Conservation (phyloP, 2,329 filamentous ascomycete species). For the Sphaerostilbella broomeana region DNA sequence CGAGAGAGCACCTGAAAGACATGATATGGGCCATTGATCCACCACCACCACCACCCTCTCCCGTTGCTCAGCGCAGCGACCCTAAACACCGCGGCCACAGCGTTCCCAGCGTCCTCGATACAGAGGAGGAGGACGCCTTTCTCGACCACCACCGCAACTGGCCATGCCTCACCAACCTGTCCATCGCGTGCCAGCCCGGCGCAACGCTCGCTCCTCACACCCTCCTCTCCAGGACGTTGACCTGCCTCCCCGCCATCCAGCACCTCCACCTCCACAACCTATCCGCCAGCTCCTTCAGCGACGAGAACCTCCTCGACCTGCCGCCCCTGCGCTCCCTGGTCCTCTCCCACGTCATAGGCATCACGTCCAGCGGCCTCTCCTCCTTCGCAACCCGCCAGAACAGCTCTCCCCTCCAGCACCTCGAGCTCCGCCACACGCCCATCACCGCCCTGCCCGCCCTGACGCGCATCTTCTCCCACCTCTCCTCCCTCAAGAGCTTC, state of each 20-base stretch:
- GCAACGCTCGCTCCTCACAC: slow-evolving; percentile 47
- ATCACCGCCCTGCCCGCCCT: slow-evolving; percentile 51
- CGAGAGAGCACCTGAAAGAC: slow-evolving; percentile 47
- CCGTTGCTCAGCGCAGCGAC: slow-evolving; percentile 24
- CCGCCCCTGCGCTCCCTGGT: slow-evolving; percentile 50
- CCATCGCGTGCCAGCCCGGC: slow-evolving; percentile 52
- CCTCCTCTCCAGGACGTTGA: slow-evolving; percentile 45
- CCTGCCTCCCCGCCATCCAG: slow-evolving; percentile 46
- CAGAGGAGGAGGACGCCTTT: slow-evolving; percentile 37
- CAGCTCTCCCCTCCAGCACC: slow-evolving; percentile 38
- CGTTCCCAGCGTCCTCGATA: slow-evolving; percentile 25
- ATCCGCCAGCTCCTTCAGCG: slow-evolving; percentile 49
- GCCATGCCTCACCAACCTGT: slow-evolving; percentile 48
- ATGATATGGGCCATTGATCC: slow-evolving; percentile 53
- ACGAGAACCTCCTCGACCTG: slow-evolving; percentile 47
- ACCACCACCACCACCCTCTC: slow-evolving; percentile 11
- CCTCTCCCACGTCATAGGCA: slow-evolving; percentile 48
- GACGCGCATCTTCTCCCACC: slow-evolving; percentile 52
- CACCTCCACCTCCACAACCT: slow-evolving; percentile 55
- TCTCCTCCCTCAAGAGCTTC: slow-evolving; percentile 43
- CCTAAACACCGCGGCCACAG: slow-evolving; percentile 9
- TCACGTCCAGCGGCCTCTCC: slow-evolving; percentile 51
- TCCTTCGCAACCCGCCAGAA: slow-evolving; percentile 46
- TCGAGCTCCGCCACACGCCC: slow-evolving; percentile 51
- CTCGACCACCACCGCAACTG: slow-evolving; percentile 48